Percentiles rank a stretch among this genome's conserved stretches.
Evolutionary conservation across 176 grass and related monocot genomes (phyloP).

Genomic region (Miscanthus lutarioriparius): DNA sequence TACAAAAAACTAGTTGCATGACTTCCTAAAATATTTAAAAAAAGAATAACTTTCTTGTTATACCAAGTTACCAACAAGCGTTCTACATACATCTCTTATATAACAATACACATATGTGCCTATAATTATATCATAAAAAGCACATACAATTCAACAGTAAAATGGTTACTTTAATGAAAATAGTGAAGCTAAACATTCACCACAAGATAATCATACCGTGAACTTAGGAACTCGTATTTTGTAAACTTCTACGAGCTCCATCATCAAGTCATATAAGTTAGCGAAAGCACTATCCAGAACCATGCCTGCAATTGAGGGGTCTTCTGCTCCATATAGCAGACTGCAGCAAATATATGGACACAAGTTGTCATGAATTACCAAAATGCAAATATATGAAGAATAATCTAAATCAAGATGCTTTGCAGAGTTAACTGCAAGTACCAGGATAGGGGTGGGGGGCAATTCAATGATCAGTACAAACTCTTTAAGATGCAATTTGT

Average conservation of each 20-base stretch:
- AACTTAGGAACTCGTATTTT: slow-evolving; percentile 99
- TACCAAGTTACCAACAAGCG: background rate
- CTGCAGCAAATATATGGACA: slow-evolving; percentile 39
- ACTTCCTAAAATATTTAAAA: background rate
- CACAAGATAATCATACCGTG: slow-evolving; percentile 64
- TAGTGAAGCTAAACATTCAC: slow-evolving; percentile 10
- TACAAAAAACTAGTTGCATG: slow-evolving; percentile 7
- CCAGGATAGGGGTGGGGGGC: background rate
- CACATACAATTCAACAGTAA: background rate
- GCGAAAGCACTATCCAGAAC: slow-evolving; percentile 99
- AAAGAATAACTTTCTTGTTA: background rate
- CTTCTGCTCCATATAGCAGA: slow-evolving; percentile 96
- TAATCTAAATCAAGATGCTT: slow-evolving; percentile 22
- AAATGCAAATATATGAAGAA: slow-evolving; percentile 33
- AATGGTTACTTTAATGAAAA: slow-evolving; percentile 13
- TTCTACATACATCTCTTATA: background rate
- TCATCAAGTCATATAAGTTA: slow-evolving; percentile 97
- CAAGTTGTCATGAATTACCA: slow-evolving; percentile 15
- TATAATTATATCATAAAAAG: background rate
- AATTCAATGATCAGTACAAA: slow-evolving; percentile 12
- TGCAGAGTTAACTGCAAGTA: background rate
- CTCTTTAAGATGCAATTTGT: background rate
- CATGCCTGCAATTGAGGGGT: slow-evolving; percentile 96
- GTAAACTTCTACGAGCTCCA: slow-evolving; percentile 98
- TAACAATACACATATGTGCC: background rate